A percentile compares a stretch with the other conserved stretches of the same genome.
phyloP scores from a whole-genome alignment of 2,329 filamentous ascomycete genomes.

The Tetracladium maxilliforme region DNA sequence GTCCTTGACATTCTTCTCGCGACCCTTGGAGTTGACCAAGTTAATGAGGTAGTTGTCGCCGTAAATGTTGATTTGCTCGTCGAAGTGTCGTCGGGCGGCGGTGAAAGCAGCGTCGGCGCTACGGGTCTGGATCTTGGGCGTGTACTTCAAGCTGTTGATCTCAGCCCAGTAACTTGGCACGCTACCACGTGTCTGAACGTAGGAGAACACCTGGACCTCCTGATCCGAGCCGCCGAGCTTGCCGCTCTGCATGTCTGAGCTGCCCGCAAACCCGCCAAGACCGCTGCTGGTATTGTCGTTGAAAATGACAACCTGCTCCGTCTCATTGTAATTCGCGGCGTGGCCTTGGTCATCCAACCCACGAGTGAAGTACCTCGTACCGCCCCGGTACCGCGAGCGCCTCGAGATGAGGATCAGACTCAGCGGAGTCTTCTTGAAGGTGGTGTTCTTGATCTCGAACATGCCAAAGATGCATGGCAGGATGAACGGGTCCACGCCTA shows the following conservation, averaged over 20 bases:
- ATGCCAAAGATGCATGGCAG: constrained; percentile 94
- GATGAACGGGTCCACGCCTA: constrained; percentile 78
- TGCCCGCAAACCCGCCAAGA: constrained; percentile 67
- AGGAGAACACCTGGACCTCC: constrained; percentile 82
- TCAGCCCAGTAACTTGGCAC: constrained; percentile 95
- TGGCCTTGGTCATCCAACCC: constrained; percentile 88
- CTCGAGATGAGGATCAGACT: constrained; percentile 82
- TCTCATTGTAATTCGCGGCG: constrained; percentile 99
- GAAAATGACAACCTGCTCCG: constrained; percentile 79
- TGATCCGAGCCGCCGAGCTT: constrained; percentile 43
- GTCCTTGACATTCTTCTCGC: constrained; percentile 78
- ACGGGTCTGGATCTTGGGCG: constrained; percentile 77
- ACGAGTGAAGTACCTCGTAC: constrained; percentile 88
- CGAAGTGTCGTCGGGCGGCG: constrained; percentile 76
- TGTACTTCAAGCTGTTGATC: constrained; percentile 85
- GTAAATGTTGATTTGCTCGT: constrained; percentile 85
- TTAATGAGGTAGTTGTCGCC: constrained; percentile 97
- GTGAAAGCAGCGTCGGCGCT: constrained; percentile 66
- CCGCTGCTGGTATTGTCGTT: constrained; percentile 69
- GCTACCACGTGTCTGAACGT: constrained; percentile 91
- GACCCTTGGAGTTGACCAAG: constrained; percentile 88
- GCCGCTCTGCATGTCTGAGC: constrained; percentile 60
- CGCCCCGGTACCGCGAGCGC: constrained; percentile 74
- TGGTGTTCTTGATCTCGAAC: constrained; percentile 78
- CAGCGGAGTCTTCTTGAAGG: constrained; percentile 69